Evolutionary conservation across 2,329 filamentous ascomycete genomes (phyloP), one percentile per base, ranked within the genome.

Genomic region (Hypoxylon sp.): DNA sequence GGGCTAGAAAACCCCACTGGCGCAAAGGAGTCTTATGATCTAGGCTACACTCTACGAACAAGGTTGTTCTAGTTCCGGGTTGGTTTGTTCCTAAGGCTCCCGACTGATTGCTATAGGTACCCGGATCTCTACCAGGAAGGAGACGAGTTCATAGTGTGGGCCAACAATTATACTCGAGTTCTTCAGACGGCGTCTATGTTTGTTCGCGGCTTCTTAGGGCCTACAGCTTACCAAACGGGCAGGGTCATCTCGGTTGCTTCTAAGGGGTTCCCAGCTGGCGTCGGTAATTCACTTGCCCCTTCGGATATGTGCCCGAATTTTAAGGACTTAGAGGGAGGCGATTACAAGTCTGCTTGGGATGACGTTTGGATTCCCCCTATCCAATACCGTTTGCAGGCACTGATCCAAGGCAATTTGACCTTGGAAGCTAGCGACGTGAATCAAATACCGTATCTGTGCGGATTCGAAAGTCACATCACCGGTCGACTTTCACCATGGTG

Each of bases 381-480:
- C 71, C 81, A 82, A 64, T 77, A 82, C 25, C 85, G 89, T 2
- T 79, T 91, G 51, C 87, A 90, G 71, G 66, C 78, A 5, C 75
- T 88, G 35, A 83, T 91, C 33, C 73, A 78, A 0, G 89, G 89
- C 1, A 81, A 84, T 42, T 83, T 91, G 35, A 85, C 84, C 0
- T 82, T 91, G 35, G 84, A 82, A 0, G 79, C 84, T 33, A 79
- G 77, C 1, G 88, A 91, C 64, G 81, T 90, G 46, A 81, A 80
- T 6, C 84, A 85, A 49, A 89, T 92, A 55, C 89, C 89, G 0
- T 91, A 92, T 72, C 82, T 92, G n/a, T 93, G 90, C 72, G 90
- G 89, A 3, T 92, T 91, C 66, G 90, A 93, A 73, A 89, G 86
- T 2, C 90, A 92, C 73, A 91, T 92, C 70, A 88, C 83, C 0